Percentiles rank a stretch among this genome's conserved stretches.
Evolutionary conservation across 2,329 filamentous ascomycete species (phyloP).

Genomic region (Aureobasidium lini): DNA sequence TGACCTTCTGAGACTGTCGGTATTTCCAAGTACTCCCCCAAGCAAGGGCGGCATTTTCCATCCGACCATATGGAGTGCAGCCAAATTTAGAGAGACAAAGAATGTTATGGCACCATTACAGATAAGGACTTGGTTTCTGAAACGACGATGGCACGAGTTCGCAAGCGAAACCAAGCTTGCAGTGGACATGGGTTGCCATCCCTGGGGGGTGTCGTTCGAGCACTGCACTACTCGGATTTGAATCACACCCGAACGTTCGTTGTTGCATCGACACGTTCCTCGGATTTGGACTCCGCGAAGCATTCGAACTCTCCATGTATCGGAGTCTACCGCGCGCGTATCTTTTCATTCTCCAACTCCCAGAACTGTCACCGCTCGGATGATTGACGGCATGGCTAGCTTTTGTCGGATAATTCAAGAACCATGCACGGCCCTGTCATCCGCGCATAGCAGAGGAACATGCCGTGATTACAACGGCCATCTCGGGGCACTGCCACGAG

Average conservation of each 20-base stretch:
- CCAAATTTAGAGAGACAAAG: constrained; percentile 7
- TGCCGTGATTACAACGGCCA: not conserved
- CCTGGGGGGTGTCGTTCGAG: not conserved
- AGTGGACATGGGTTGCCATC: not conserved
- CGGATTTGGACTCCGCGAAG: not conserved
- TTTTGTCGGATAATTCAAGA: not conserved
- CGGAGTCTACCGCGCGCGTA: too few species aligned
- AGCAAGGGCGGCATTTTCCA: constrained; percentile 1
- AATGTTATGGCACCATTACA: not conserved
- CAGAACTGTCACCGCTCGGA: not conserved
- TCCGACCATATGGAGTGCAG: not conserved
- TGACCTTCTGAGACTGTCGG: not conserved
- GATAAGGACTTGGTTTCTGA: not conserved
- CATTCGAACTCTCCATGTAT: not conserved
- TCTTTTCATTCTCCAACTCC: not conserved
- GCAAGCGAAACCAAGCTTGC: not conserved
- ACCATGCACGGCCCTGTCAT: not conserved
- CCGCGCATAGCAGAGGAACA: not conserved
- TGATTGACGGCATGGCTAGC: not conserved
- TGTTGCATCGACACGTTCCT: not conserved
- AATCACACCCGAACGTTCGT: not conserved
- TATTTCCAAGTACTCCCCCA: not conserved
- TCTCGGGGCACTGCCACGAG: not conserved
- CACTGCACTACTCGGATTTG: not conserved
- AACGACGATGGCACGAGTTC: not conserved